Percentiles rank a stretch among this genome's conserved stretches.
Evolutionary conservation across 108 stramenopile species (phyloP).

Genomic region (Cyclotella baltica): DNA sequence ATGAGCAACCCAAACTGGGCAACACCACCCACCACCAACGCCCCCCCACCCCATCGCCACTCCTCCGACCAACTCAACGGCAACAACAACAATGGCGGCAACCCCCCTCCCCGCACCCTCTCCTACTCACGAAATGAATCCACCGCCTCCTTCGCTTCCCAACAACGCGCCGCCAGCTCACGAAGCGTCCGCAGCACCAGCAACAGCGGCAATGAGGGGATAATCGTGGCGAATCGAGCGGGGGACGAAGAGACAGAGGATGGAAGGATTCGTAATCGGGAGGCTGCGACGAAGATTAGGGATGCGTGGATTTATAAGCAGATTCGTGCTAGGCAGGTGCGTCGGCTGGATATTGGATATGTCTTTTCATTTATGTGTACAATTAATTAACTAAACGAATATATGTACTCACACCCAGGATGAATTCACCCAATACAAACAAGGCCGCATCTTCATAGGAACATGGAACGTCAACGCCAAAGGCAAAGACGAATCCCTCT

Average conservation of each 20-base stretch:
- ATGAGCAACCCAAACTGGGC: not conserved
- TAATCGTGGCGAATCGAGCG: conserved; percentile 53
- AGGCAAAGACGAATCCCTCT: conserved; percentile 86
- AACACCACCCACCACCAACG: not conserved
- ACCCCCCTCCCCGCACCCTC: not conserved
- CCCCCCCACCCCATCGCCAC: not conserved
- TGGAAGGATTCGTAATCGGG: conserved; percentile 82
- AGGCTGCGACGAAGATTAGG: conserved; percentile 84
- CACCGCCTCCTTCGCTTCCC: not conserved
- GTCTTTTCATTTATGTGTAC: not conserved
- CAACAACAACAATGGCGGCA: not conserved
- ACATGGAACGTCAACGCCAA: conserved; percentile 99
- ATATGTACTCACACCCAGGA: conserved; percentile 37
- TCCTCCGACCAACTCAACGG: not conserved
- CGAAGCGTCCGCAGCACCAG: not conserved
- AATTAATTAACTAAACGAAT: conserved; percentile 1
- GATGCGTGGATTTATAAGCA: conserved; percentile 95
- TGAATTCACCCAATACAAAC: conserved; percentile 88
- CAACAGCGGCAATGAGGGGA: conserved; percentile 23
- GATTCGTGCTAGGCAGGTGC: conserved; percentile 68
- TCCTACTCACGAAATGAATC: conserved; percentile 6
- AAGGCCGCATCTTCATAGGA: conserved; percentile 88
- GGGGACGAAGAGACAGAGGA: conserved; percentile 90
- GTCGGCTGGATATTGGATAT: not conserved
- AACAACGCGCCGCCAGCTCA: not conserved